phyloP scores from a whole-genome alignment of 495 filamentous ascomycete species.

The Tuber borchii region DNA sequence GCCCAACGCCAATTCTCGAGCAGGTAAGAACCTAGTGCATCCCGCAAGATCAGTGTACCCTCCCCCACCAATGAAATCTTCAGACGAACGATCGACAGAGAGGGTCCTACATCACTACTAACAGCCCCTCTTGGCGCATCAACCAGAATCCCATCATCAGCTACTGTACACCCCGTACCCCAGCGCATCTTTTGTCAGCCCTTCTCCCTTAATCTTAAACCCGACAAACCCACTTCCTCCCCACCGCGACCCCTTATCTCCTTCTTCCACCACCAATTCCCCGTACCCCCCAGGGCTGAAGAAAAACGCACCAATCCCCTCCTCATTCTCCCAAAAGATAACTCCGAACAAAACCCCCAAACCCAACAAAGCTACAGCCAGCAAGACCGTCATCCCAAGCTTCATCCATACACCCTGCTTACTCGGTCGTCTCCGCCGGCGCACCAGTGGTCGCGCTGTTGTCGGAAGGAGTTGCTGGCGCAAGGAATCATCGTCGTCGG shows the following conservation, averaged over 20 bases:
- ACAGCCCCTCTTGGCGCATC: slow-evolving; percentile 35
- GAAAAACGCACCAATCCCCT: slow-evolving; percentile 21
- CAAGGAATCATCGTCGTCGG: slow-evolving; percentile 1
- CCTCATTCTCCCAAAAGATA: slow-evolving; percentile 32
- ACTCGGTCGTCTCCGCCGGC: background rate
- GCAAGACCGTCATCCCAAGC: slow-evolving; percentile 22
- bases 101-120: slow-evolving; percentile 33
- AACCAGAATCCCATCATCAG: slow-evolving; percentile 30
- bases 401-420: slow-evolving; percentile 8
- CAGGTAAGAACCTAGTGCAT: slow-evolving; percentile 14
- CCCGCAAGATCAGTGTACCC: background rate
- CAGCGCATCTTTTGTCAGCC: slow-evolving; percentile 3
- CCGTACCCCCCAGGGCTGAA: background rate
- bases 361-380: slow-evolving; percentile 15
- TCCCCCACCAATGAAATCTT: background rate
- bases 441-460: slow-evolving; percentile 6
- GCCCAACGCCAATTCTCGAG: slow-evolving; percentile 36
- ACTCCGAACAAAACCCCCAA: slow-evolving; percentile 26
- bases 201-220: background rate
- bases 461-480: background rate
- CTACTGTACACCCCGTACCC: background rate
- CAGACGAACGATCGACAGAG: background rate
- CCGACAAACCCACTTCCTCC: background rate
- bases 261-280: background rate
- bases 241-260: background rate